Evolutionary conservation across 2,329 filamentous ascomycete genomes (phyloP).

Genomic region (Aspergillus sp.): DNA sequence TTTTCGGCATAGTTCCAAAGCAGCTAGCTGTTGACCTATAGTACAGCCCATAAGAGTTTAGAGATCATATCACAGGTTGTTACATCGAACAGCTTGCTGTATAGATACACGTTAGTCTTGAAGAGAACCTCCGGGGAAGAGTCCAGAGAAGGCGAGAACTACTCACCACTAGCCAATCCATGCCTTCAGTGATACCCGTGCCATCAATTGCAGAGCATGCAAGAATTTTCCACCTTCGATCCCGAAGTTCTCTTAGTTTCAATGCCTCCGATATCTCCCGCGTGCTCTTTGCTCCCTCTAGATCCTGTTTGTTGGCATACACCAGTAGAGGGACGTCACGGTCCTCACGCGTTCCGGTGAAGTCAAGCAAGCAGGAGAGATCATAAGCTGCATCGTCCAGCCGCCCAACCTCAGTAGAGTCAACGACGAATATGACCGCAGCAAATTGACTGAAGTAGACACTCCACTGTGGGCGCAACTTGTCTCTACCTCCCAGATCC

Average conservation of each 20-base stretch:
- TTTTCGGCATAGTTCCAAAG: no score
- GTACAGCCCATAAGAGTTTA: neutral
- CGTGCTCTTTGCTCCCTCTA: conserved; percentile 85
- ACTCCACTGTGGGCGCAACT: conserved; percentile 90
- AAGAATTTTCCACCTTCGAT: conserved; percentile 96
- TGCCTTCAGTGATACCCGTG: conserved; percentile 82
- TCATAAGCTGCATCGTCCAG: conserved; percentile 83
- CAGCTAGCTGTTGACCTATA: no score
- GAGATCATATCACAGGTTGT: neutral
- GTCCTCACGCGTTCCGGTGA: conserved; percentile 62
- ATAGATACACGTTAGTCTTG: conserved; percentile 1
- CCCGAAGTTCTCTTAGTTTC: conserved; percentile 75
- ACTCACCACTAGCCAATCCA: conserved; percentile 89
- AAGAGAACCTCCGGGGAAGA: neutral
- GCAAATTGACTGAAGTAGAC: conserved; percentile 97
- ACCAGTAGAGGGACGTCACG: conserved; percentile 84
- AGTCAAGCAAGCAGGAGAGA: conserved; percentile 82
- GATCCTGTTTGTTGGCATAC: conserved; percentile 96
- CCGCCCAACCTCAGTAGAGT: conserved; percentile 88
- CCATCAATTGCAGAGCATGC: conserved; percentile 90
- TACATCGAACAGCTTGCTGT: neutral
- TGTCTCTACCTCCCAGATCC: conserved; percentile 89
- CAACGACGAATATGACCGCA: conserved; percentile 92
- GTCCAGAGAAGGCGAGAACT: neutral
- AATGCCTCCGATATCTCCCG: conserved; percentile 92